Evolutionary conservation across 2,329 filamentous ascomycete genomes (phyloP), one percentile per base, ranked within the genome.

Genomic region (Thielaviopsis punctulata): DNA sequence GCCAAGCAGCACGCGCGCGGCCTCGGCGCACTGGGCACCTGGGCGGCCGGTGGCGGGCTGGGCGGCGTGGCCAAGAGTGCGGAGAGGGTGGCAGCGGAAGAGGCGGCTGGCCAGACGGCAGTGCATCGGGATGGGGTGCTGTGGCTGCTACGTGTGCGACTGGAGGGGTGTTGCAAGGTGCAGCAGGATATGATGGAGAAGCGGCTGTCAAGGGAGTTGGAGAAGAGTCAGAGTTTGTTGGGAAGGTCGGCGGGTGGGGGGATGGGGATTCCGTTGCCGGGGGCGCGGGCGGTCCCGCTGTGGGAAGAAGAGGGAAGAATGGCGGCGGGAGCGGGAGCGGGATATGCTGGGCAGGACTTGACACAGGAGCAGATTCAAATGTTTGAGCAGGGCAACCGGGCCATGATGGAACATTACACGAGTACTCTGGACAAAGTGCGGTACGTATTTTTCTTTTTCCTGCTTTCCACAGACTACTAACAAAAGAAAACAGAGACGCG

Each of bases 151-250:
- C 75, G 85, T 57, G 75, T 82, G 62, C 75, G 79, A 60, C 67
- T 96, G 57, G 84, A 92, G 66, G 73, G 79, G 58, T 88, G 83
- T 53, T 83, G 84, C 43, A 75, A 79, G 60, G 79, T 83, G 57
- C 90, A 96, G 69, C 80, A 86, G 60, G 77, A 76, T 49, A 95
- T 96, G 87, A 95, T 96, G 75, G 89, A 95, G 68, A 84, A 86
- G 61, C 71, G 92, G 59, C 71, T 96, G 58, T 80, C 80, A 61
- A 73, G 92, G 52, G 86, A 93, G 64, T 74, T 90, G 65, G 89
- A 96, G 69, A 92, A 85, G 76, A 89, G 82, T 61, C 86, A 86
- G 66, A 93, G 86, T 62, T 76, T 90, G 55, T 69, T 95, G 52
- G 84, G 87, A 57, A 89, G 86, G 18, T 51, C 53, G 64, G 73